phyloP scores from a whole-genome alignment of 2,329 filamentous ascomycete genomes.

The Diplodia mutila region DNA sequence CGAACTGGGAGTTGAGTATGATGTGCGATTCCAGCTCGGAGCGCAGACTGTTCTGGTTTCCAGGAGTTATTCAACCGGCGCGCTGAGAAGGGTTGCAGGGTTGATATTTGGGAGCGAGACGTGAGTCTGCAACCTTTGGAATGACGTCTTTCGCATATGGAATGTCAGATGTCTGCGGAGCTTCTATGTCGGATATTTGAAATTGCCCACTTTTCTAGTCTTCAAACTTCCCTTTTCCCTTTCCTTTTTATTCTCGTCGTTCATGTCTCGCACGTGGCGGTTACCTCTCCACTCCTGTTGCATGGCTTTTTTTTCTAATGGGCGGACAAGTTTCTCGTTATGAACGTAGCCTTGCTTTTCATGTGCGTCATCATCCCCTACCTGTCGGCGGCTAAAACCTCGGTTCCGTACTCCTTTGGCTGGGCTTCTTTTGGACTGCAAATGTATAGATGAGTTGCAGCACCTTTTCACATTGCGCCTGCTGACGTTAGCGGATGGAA shows the following conservation, averaged over 20 bases:
- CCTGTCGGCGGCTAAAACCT: not conserved
- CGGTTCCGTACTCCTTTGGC: not conserved
- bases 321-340: not conserved
- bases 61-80: not conserved
- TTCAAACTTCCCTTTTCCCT: not conserved
- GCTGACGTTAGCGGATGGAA: not conserved
- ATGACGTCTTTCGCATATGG: not conserved
- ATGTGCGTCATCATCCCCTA: not conserved
- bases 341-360: not conserved
- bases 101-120: not conserved
- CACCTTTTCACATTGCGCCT: not conserved
- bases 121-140: not conserved
- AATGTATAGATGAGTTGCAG: not conserved
- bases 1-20: too few relatives aligned
- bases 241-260: not conserved
- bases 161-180: not conserved
- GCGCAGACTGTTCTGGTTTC: not conserved
- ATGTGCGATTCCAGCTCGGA: not conserved
- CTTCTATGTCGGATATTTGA: not conserved
- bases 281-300: not conserved
- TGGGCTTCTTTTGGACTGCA: not conserved
- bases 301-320: not conserved
- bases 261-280: not conserved
- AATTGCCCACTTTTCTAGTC: not conserved
- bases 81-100: not conserved